Base-by-base conservation (phyloP, 108 stramenopile genomes). In the Fragilariopsis cylindrus region DNA sequence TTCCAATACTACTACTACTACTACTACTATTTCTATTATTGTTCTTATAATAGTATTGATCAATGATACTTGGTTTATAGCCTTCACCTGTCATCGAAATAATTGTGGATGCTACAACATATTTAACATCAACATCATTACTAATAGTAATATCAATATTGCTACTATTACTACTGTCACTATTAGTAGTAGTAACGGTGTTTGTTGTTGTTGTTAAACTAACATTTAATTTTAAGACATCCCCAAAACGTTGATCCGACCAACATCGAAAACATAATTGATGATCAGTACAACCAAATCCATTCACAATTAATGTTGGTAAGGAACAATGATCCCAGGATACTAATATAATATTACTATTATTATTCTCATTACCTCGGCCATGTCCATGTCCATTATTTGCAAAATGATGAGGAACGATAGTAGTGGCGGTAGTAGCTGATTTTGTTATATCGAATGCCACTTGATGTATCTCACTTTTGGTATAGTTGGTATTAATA, bases 181-280 rank as follows among this genome's bases (percentile, higher is more conserved):
- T n/a, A n/a, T n/a, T 39, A 60, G 60, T 21, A 60, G 4, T 21
- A 7, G 60, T 60, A 42, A 30, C 3, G 62, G 1, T 57, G 16
- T n/a, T n/a, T n/a, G 57, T 57, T 0, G 62, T 63, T 0, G 62
- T 63, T 11, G 62, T 63, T 6, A 63, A 4, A 13, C 62, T 63
- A 9, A 63, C 62, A 44, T 63, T 63, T 6, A 63, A 13, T 45
- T 63, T 63, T n/a, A 63, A 6, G 15, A 63, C 62, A 45, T 63
- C 62, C 9, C 62, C 62, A 44, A 63, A 63, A 18, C 62, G 62
- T 9, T 63, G 3, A 16, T 63, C 62, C 9, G 43, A 8, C 62
- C 62, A 63, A 40, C 62, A 63, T 44, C 62, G 9, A 44, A 1
- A 45, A 40, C 62, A 63, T 21, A 21, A 21, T 63, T 43, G n/a